These are phyloP conservation scores for Aspergillus neoniger DNA, from an alignment of 2,329 filamentous ascomycete species.

Conservation along the genomic window DNA sequence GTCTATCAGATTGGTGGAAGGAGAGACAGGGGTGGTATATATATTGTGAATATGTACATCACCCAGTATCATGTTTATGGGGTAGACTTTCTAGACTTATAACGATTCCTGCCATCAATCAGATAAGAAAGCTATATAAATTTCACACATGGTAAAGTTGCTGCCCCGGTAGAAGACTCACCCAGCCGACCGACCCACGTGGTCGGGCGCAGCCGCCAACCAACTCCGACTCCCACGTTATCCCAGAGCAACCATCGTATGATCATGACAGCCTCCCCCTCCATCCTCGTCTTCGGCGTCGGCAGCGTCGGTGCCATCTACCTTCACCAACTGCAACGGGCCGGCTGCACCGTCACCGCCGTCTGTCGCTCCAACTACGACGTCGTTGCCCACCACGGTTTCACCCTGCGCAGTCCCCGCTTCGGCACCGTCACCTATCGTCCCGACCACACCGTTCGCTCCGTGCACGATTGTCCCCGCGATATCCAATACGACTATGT, in stretches of 20 bases:
- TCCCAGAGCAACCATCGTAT: background rate
- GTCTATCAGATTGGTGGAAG: no score
- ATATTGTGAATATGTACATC: no score
- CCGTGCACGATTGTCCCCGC: slow-evolving; percentile 22
- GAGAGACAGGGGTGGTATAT: no score
- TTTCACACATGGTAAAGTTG: no score
- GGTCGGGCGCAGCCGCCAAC: background rate
- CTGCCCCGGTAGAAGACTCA: background rate
- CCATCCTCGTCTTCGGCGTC: slow-evolving; percentile 35
- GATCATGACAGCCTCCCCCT: background rate
- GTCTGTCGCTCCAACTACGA: slow-evolving; percentile 39
- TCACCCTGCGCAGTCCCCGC: slow-evolving; percentile 29
- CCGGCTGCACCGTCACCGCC: slow-evolving; percentile 29
- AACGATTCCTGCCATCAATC: no score
- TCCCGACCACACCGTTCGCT: slow-evolving; percentile 23
- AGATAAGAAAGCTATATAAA: no score
- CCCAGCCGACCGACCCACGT: background rate
- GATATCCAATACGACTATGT: slow-evolving; percentile 48
- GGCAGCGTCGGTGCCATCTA: slow-evolving; percentile 36
- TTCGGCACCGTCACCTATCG: slow-evolving; percentile 28
- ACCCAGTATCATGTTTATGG: no score
- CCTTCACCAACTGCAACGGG: slow-evolving; percentile 30
- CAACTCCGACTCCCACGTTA: background rate
- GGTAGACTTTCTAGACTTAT: no score
- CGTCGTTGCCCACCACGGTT: slow-evolving; percentile 25